Percentiles rank a stretch among this genome's conserved stretches.
Evolutionary conservation across 139 green algal species (phyloP).

Genomic region (Gonium pectorale): DNA sequence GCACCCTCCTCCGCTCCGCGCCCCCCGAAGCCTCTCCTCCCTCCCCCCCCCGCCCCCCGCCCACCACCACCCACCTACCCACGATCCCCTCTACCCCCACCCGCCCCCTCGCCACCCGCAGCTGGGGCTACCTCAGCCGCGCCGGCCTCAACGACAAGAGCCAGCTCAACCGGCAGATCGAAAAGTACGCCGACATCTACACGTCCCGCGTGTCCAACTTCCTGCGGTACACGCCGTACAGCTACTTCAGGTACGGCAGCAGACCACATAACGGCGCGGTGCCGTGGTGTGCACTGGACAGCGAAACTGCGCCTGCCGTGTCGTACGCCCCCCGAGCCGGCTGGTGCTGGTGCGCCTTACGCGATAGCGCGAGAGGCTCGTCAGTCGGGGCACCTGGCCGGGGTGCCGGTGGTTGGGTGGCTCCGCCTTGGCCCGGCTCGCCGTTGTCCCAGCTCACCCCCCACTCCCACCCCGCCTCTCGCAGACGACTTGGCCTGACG

Average conservation of each 20-base stretch:
- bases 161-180: constrained; percentile 94
- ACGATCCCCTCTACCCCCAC: neutral
- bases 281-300: too few species aligned
- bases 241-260: constrained; percentile 73
- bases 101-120: constrained; percentile 7
- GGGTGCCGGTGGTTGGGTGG: too few species aligned
- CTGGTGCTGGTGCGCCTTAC: too few species aligned
- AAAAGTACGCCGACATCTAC: constrained; percentile 97
- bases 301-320: too few species aligned
- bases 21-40: neutral
- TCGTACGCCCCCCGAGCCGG: too few species aligned
- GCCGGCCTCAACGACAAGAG: constrained; percentile 97
- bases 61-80: neutral
- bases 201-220: constrained; percentile 94
- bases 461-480: too few species aligned
- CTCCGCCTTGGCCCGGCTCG: too few species aligned
- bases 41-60: neutral
- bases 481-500: too few species aligned
- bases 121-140: constrained; percentile 93
- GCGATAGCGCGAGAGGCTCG: too few species aligned
- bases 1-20: neutral
- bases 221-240: constrained; percentile 92
- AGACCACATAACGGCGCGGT: neutral
- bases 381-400: too few species aligned
- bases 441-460: too few species aligned